Base-by-base conservation (phyloP, 768 basidiomycete species). In the Calocybe indica region DNA sequence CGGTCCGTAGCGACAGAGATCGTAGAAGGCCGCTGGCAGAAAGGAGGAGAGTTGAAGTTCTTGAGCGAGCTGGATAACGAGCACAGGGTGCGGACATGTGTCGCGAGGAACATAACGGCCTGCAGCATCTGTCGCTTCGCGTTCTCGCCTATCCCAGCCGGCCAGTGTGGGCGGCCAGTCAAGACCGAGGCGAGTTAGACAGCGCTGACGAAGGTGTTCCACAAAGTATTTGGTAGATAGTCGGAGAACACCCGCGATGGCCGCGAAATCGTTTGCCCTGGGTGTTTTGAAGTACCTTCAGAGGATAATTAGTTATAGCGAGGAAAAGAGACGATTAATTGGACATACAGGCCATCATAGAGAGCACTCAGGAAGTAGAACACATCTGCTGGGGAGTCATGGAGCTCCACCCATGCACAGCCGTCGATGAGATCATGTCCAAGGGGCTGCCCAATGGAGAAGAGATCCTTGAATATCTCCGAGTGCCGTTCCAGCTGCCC, bases 141-240 rank as follows among this genome's bases (percentile, higher is more conserved):
- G 68, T 55, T 90, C 87, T 15, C 88, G 75, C 13, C 53, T 56
- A 57, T 90, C 87, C 87, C 87, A 90, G 12, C 72, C 82, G 1
- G 62, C 60, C 15, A 89, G 78, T 1, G 82, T 80, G 5, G 73
- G 57, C 0, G 87, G 87, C 81, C 84, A 90, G 60, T 87, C 84
- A 31, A 67, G 60, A 11, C 68, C 62, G 12, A 90, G 73, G 8
- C 80, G 80, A 3, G 64, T 61, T 15, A 89, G 64, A 54, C 85
- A 87, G 36, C 73, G 80, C 37, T 68, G 56, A 0, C 82, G 80
- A 30, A 88, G 78, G 47, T 79, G 75, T 34, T 84, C 78, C 47
- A 87, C 81, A 43, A 88, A 70, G 60, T 90, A 90, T 63, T 90
- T 90, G 30, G 78, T 76, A 1, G 86, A 85, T 1, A 89, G 65